phyloP scores from a whole-genome alignment of 371 early-diverging fungal genomes.

The Lichtheimia corymbifera region DNA sequence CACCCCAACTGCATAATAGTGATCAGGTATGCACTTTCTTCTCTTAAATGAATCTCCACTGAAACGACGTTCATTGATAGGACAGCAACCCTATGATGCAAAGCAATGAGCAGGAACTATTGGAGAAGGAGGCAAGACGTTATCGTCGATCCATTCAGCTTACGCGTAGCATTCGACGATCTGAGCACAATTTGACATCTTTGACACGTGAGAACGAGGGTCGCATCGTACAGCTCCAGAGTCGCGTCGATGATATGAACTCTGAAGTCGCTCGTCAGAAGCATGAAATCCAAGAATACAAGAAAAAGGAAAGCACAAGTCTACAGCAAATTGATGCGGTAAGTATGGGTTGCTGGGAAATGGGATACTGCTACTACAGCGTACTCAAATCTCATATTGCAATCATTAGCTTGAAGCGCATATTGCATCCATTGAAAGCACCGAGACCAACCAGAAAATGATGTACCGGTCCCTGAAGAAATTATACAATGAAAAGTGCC shows the following conservation, averaged over 20 bases:
- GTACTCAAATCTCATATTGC: not conserved
- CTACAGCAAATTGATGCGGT: slow-evolving; percentile 55
- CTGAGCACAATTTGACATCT: slow-evolving; percentile 46
- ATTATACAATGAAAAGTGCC: slow-evolving; percentile 54
- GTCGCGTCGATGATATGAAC: slow-evolving; percentile 53
- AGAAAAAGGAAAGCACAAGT: slow-evolving; percentile 52
- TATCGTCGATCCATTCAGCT: slow-evolving; percentile 57
- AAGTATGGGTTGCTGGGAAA: slow-evolving; percentile 8
- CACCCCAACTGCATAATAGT: no score
- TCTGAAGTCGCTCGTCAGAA: slow-evolving; percentile 44
- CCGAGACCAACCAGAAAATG: slow-evolving; percentile 52
- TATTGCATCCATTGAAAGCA: slow-evolving; percentile 43
- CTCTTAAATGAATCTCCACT: no score
- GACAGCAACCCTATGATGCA: no score
- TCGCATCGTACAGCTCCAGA: slow-evolving; percentile 50
- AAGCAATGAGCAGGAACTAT: no score
- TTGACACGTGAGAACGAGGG: slow-evolving; percentile 59
- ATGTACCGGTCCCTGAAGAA: slow-evolving; percentile 43
- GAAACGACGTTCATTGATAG: no score
- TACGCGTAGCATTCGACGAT: slow-evolving; percentile 46
- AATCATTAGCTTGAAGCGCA: slow-evolving; percentile 44
- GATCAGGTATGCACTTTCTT: no score
- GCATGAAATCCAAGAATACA: slow-evolving; percentile 52
- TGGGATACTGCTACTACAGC: no score
- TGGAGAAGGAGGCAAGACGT: slow-evolving; percentile 30